Evolutionary conservation across 2,329 filamentous ascomycete species (phyloP).

Genomic region (Leptodontidium sp.): DNA sequence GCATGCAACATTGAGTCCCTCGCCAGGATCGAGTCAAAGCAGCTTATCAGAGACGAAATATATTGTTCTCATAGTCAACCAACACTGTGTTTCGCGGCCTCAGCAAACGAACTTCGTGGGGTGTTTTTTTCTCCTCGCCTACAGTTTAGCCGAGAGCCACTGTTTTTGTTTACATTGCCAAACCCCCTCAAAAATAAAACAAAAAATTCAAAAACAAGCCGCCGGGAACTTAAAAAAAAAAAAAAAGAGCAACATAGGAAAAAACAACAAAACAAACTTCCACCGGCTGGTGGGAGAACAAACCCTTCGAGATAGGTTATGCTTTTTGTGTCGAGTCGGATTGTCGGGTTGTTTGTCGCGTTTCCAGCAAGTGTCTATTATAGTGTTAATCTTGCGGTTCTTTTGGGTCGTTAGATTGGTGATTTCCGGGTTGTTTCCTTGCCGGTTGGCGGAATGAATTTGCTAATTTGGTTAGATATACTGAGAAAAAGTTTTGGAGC

Average conservation of each 20-base stretch:
- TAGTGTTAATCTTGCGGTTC: not conserved
- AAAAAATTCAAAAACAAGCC: not conserved
- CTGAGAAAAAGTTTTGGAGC: not conserved
- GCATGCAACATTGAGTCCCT: too few relatives aligned
- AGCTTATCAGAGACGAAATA: too few relatives aligned
- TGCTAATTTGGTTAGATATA: not conserved
- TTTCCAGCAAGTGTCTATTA: conserved; percentile 10
- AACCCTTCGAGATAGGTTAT: conserved; percentile 16
- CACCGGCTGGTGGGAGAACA: conserved; percentile 12
- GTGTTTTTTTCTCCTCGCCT: not conserved
- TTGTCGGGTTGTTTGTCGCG: not conserved
- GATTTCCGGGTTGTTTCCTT: not conserved
- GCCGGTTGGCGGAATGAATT: conserved; percentile 8
- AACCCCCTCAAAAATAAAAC: not conserved
- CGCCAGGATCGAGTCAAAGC: too few relatives aligned
- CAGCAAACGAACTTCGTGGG: not conserved
- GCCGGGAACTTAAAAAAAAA: not conserved
- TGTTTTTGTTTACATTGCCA: not conserved
- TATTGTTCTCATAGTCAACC: too few relatives aligned
- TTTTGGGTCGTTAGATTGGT: not conserved
- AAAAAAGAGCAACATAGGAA: not conserved
- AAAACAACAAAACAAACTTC: conserved; percentile 13
- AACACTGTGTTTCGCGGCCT: too few relatives aligned
- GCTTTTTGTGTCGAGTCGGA: not conserved
- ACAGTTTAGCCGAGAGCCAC: not conserved